Evolutionary conservation across 2,329 filamentous ascomycete species (phyloP), one percentile per base, ranked within the genome.

Genomic region (Arthroderma sp.): DNA sequence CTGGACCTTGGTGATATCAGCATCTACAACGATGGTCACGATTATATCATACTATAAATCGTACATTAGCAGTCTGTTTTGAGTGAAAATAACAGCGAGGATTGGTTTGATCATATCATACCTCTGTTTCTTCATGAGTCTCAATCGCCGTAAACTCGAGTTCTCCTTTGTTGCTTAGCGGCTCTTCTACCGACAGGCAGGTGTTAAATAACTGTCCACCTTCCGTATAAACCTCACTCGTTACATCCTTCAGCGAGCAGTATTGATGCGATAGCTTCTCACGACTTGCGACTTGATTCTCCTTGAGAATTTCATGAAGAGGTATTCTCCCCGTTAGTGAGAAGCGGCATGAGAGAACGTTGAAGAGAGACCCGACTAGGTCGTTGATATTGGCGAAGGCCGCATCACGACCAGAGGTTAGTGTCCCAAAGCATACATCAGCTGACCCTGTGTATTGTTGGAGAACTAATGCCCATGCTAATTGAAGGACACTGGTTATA

Each of bases 371-470:
- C 6, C 63, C 65, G 32, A 65, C 52, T 27, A 67, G 62, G 36
- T 59, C 51, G 31, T 61, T 56, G 9, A 66, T 57, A 1, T 58
- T 58, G 6, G 51, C 37, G 29, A 67, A 53, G 5, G 59, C 53
- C n/a, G 59, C 56, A 31, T 65, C 58, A 4, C 65, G 55, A 1
- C 65, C 64, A 39, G 60, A 61, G n/a, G 64, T 55, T 2, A 60
- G 63, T 39, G 60, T 60, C 6, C 61, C 64, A 55, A 65, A 68
- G 5, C 62, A 45, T 5, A 64, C 57, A 41, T 65, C 60, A 33
- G 63, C 54, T 5, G 54, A 58, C 1, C 53, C 56, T 4, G 60
- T 59, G 39, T 61, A 62, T 4, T 52, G 52, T 4, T 56, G 55
- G 1, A 65, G 45, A 1, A 64, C 49, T 22, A 66, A 38, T 3